Base-by-base conservation (phyloP, 495 filamentous ascomycete species). In the Geoglossum glabrum region DNA sequence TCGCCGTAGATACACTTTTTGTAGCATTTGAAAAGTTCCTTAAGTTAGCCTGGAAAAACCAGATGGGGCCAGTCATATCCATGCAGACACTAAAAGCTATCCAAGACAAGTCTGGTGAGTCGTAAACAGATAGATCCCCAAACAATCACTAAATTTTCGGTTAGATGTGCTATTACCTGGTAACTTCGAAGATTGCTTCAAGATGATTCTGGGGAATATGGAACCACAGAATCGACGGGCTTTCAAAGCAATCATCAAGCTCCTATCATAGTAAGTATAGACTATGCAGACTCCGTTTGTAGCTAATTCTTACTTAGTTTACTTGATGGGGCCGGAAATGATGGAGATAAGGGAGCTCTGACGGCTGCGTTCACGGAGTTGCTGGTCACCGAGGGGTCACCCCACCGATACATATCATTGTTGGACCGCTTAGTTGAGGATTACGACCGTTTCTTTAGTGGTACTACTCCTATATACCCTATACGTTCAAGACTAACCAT, bases 21-120 rank as follows among this genome's bases (percentile, higher is more conserved):
- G 83, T 83, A 19, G 86, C 90, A 0, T 98, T 98, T 64, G 89
- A 94, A 63, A 95, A 92, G 59, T 98, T 96, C 61, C 74, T 96
- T 64, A 80, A 79, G 58, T 82, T 85, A 58, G 88, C 88, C 30
- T 98, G 92, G 92, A 80, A 75, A 56, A 82, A 88, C 52, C 83
- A 86, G 60, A 90, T 96, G 74, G 93, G 93, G 0, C 78, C 85
- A 2, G 74, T 97, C 36, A 76, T 97, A 59, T 74, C 81, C 2
- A 66, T 74, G 31, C 71, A 81, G 26, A 74, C 77, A 17, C 69
- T 95, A 28, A 76, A 80, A 54, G 72, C 75, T 13, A 72, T 98
- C 25, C 88, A 90, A 63, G 73, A 74, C 33, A 84, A 86, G 61
- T 85, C 85, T 38, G 81, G 57, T 59, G 33, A 40, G 57, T 26